These are phyloP conservation scores for Malania oleifera DNA, from an alignment of 164 flowering plant species.

Conservation along the genomic window DNA sequence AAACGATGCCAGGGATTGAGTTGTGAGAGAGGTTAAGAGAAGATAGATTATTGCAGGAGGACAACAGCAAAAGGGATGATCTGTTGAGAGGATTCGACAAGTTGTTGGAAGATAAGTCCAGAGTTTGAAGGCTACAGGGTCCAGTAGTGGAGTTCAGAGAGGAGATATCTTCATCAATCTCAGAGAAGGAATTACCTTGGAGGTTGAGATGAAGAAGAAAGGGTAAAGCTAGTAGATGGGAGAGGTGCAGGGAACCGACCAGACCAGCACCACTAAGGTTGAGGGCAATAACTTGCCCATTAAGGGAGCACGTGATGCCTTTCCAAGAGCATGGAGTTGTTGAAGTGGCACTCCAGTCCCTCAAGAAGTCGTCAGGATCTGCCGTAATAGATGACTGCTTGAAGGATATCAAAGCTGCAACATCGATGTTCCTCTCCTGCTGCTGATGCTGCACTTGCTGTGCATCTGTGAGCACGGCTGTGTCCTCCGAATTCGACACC, in stretches of 20 bases:
- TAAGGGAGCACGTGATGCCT: conserved; percentile 52
- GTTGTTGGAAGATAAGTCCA: conserved; percentile 60
- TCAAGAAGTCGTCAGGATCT: conserved; percentile 37
- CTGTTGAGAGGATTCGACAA: conserved; percentile 35
- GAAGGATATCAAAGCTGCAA: too few relatives aligned
- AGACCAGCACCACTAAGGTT: conserved; percentile 45
- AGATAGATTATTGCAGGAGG: conserved; percentile 36
- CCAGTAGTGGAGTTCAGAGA: conserved; percentile 21
- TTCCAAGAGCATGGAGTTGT: conserved; percentile 51
- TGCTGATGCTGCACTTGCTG: too few relatives aligned
- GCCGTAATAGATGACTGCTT: conserved; percentile 25
- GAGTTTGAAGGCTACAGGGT: conserved; percentile 33
- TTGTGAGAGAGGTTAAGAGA: conserved; percentile 51
- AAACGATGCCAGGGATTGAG: conserved; percentile 31
- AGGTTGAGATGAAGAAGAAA: conserved; percentile 31
- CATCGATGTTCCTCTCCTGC: too few relatives aligned
- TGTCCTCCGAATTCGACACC: too few relatives aligned
- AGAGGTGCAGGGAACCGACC: conserved; percentile 39
- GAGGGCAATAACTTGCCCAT: conserved; percentile 33
- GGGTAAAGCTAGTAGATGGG: conserved; percentile 40
- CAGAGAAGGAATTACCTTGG: conserved; percentile 44
- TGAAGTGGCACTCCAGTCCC: conserved; percentile 36
- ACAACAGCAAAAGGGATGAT: conserved; percentile 15
- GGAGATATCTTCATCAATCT: too few relatives aligned
- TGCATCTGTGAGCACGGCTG: too few relatives aligned